Base-by-base conservation (phyloP, 2,329 filamentous ascomycete species). In the Phyllosticta paracitricarpa region DNA sequence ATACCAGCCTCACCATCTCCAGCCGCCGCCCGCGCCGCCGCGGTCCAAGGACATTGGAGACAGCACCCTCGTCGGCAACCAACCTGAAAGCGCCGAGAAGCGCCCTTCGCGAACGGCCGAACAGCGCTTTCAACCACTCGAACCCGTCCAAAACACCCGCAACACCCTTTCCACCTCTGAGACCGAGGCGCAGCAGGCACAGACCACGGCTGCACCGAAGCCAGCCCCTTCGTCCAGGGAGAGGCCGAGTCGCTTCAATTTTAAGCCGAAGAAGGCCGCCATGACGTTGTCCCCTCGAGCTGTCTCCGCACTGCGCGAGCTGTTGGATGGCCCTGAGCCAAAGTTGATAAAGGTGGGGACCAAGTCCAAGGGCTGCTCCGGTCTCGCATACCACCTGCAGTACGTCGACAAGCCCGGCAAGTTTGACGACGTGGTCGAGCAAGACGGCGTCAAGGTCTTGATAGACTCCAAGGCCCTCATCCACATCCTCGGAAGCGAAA, bases 391-490 rank as follows among this genome's bases (percentile, higher is more conserved):
- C 73, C 86, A 97, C 71, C 79, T 99, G 28, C 92, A 97, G 76
- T 99, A 93, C 68, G 93, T 97, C 57, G 92, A 97, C 68, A 92
- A 92, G 79, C 84, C 93, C 0, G 91, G 86, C 3, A 80, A 83
- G 48, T 93, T 97, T 69, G 94, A 99, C 69, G 94, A 99, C 75
- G 82, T 87, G 58, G 91, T 99, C 1, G 92, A 95, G 72, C 94
- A 99, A 73, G 94, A 97, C 69, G 94, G 93, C 0, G 93, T 99
- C 62, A 93, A 89, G 76, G 93, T 99, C 35, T 75, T 97, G 72
- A 94, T 99, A 62, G 94, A 99, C 75, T 96, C 90, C 81, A 97
- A 97, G 79, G 94, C 94, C 52, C 78, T 99, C 57, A 92, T 99
- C 73, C 97, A 93, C 75, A 97, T 99, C 59, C 97, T 99, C 68